phyloP scores from a whole-genome alignment of 2,329 filamentous ascomycete species.

The Fusarium nodosum region DNA sequence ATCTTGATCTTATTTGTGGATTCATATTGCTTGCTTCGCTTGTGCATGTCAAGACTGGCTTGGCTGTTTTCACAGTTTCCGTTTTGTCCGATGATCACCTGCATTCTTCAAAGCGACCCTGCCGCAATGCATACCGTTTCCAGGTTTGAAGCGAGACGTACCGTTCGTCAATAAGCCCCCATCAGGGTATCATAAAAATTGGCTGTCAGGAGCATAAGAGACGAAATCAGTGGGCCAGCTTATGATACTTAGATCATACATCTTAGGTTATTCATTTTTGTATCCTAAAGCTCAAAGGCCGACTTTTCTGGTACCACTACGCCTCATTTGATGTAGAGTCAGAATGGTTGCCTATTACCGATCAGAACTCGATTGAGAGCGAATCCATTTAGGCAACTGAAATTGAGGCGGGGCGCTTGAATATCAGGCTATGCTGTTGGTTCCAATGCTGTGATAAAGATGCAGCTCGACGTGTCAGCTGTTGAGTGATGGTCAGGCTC shows the following conservation, averaged over 20 bases:
- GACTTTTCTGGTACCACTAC: too few species aligned
- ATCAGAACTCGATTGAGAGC: background rate
- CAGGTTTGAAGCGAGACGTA: background rate
- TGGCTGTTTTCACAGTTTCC: background rate
- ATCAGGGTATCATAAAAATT: too few species aligned
- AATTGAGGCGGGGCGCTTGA: slow-evolving; percentile 11
- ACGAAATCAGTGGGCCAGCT: too few species aligned
- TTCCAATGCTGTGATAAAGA: background rate
- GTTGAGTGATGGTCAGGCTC: background rate
- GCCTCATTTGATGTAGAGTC: background rate
- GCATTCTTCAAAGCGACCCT: background rate
- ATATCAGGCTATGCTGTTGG: slow-evolving; percentile 19
- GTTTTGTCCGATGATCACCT: background rate
- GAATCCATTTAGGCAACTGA: background rate
- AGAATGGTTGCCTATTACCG: fast-evolving
- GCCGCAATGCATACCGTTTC: slow-evolving; percentile 21
- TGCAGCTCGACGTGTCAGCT: slow-evolving; percentile 24
- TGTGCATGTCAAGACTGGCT: background rate
- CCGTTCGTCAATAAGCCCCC: background rate
- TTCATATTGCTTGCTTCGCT: background rate
- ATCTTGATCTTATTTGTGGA: fast-evolving
- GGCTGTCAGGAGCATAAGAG: too few species aligned
- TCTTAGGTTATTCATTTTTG: too few species aligned
- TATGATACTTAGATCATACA: too few species aligned
- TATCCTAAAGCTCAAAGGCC: too few species aligned